Evolutionary conservation across 768 basidiomycete species (phyloP).

Genomic region (Rhodotorula diobovata): DNA sequence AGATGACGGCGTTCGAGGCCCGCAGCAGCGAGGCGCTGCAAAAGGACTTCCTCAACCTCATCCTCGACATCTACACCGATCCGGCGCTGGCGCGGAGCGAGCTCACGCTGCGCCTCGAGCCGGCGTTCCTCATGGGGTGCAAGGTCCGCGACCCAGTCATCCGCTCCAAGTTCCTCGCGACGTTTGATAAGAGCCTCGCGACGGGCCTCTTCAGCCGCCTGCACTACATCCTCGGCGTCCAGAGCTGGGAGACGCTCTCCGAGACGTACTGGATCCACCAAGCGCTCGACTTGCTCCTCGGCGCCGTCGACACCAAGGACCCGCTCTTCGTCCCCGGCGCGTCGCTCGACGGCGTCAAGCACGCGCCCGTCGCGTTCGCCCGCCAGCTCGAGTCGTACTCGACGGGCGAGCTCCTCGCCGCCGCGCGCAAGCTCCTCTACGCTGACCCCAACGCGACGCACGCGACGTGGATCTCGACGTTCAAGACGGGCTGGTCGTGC

Average conservation of each 20-base stretch:
- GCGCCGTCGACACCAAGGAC: slow-evolving; percentile 54
- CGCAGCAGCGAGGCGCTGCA: slow-evolving; percentile 71
- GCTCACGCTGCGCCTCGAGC: slow-evolving; percentile 84
- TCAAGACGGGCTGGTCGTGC: slow-evolving; percentile 78
- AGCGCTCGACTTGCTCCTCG: slow-evolving; percentile 80
- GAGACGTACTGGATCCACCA: slow-evolving; percentile 93
- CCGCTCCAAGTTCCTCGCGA: slow-evolving; percentile 79
- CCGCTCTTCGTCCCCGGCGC: slow-evolving; percentile 45
- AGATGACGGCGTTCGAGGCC: slow-evolving; percentile 67
- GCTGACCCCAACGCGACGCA: slow-evolving; percentile 73
- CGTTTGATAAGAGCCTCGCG: slow-evolving; percentile 82
- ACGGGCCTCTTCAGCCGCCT: slow-evolving; percentile 73
- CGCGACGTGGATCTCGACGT: slow-evolving; percentile 78
- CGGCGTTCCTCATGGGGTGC: slow-evolving; percentile 87
- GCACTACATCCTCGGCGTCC: slow-evolving; percentile 83
- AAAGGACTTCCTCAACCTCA: slow-evolving; percentile 76
- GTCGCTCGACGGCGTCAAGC: slow-evolving; percentile 42
- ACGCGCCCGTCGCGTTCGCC: slow-evolving; percentile 20
- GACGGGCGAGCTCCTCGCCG: slow-evolving; percentile 59
- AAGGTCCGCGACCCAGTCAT: slow-evolving; percentile 72
- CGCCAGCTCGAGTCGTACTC: slow-evolving; percentile 34
- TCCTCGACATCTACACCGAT: slow-evolving; percentile 91
- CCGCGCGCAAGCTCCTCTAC: slow-evolving; percentile 76
- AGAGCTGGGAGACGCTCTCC: slow-evolving; percentile 88
- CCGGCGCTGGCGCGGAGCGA: slow-evolving; percentile 81